Evolutionary conservation across 495 filamentous ascomycete genomes (phyloP).

Genomic region (Opeltia flavorubescens): DNA sequence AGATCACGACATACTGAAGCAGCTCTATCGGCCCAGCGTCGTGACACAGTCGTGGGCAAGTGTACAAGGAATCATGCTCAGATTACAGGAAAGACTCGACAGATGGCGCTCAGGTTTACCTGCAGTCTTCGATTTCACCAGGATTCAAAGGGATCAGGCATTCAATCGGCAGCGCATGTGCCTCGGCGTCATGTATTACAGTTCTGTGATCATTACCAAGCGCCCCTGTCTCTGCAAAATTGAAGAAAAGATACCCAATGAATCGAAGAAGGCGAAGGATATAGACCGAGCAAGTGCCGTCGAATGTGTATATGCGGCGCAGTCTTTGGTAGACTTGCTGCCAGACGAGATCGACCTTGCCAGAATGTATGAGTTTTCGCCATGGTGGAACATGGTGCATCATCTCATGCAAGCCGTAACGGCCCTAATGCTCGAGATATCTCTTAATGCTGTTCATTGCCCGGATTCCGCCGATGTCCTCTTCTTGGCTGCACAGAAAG

Average conservation of each 20-base stretch:
- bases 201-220: conserved; percentile 43
- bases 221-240: conserved; percentile 51
- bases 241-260: conserved; percentile 31
- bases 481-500: conserved; percentile 36
- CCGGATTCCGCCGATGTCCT: conserved; percentile 35
- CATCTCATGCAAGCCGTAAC: conserved; percentile 49
- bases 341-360: conserved; percentile 30
- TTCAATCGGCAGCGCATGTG: conserved; percentile 26
- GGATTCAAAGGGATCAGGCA: conserved; percentile 20
- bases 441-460: conserved; percentile 40
- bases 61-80: conserved; percentile 42
- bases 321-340: conserved; percentile 37
- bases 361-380: conserved; percentile 38
- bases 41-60: conserved; percentile 41
- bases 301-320: conserved; percentile 40
- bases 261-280: conserved; percentile 25
- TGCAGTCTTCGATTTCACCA: conserved; percentile 33
- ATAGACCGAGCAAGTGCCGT: conserved; percentile 45
- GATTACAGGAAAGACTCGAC: conserved; percentile 35
- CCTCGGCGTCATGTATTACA: conserved; percentile 44
- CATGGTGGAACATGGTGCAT: conserved; percentile 56
- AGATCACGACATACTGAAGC: conserved; percentile 37
- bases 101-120: conserved; percentile 41
- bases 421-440: conserved; percentile 47
- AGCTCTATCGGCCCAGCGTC: conserved; percentile 44